These are phyloP conservation scores for Metarhizium robertsii DNA, from an alignment of 2,329 filamentous ascomycete genomes.

Conservation along the genomic window DNA sequence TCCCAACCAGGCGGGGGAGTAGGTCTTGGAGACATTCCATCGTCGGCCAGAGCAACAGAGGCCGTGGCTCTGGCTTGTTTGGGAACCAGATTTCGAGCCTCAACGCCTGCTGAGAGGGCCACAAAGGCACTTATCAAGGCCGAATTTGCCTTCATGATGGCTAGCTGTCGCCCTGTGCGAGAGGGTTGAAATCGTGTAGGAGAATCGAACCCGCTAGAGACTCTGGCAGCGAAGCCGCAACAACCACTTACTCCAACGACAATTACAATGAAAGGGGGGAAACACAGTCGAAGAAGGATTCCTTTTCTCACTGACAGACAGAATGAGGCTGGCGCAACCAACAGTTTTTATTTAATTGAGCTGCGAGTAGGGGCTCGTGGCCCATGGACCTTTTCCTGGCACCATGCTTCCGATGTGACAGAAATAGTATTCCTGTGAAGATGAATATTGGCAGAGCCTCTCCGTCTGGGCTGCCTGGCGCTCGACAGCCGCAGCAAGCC, in stretches of 20 bases:
- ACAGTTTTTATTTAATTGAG: background rate
- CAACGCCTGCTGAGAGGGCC: slow-evolving; percentile 10
- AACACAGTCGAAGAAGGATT: background rate
- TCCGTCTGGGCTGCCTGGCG: background rate
- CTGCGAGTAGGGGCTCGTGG: background rate
- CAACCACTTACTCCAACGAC: background rate
- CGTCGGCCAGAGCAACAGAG: slow-evolving; percentile 19
- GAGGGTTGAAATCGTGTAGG: background rate
- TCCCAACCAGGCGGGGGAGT: slow-evolving; percentile 28
- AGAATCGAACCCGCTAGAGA: background rate
- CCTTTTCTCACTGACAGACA: background rate
- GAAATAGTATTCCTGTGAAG: background rate
- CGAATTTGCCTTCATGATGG: slow-evolving; percentile 19
- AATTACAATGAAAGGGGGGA: background rate
- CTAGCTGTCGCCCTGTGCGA: background rate
- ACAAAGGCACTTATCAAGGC: slow-evolving; percentile 12
- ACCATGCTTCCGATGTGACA: background rate
- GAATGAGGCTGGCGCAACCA: background rate
- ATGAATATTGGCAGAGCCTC: background rate
- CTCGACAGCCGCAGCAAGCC: too few species aligned
- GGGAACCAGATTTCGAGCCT: slow-evolving; percentile 16
- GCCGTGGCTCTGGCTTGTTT: slow-evolving; percentile 24
- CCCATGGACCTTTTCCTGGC: background rate
- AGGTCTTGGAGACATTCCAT: slow-evolving; percentile 29
- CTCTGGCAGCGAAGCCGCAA: background rate